Base-by-base conservation (phyloP, 495 filamentous ascomycete genomes). In the Aspergillus diversus region DNA sequence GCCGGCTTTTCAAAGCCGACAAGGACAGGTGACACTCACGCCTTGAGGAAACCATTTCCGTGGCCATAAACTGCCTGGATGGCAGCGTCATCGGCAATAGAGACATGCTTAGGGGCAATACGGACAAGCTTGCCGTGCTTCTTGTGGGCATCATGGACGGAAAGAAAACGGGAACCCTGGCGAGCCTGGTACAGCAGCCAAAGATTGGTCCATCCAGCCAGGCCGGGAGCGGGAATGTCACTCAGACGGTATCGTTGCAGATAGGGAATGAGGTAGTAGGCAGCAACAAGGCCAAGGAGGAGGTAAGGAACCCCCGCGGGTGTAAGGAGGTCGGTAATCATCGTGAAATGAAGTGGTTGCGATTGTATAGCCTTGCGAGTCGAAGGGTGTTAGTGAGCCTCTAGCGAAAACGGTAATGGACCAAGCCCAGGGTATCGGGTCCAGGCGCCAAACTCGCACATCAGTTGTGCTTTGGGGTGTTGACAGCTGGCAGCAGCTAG, bases 161-260 rank as follows among this genome's bases (percentile, higher is more conserved):
- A 79, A 4, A 81, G 63, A 70, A 86, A 95, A 11, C 92, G 84
- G 46, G 83, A 79, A 3, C 91, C 90, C 37, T 82, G 80, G 3
- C 92, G 86, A 55, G 80, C 78, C 49, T 92, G 88, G 27, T 84
- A 77, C 48, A 96, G 70, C 33, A 95, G 80, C 92, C 92, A 97
- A 33, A 92, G 76, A 69, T 92, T 91, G 35, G 89, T 85, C 73
- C 90, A 91, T 48, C 86, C 87, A 4, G 87, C 87, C 0, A 78
- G 59, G 46, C 88, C 84, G 0, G 92, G 90, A 5, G 81, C 80
- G 1, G 92, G 90, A 49, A 95, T 87, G 58, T 82, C 75, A 47
- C 83, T 80, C 61, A 95, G 80, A 13, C 81, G 78, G 66, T 80
- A 78, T 66, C 87, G 87, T 54, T 87, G 80, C 33, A 94, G 65